These are phyloP conservation scores for Zizania latifolia DNA, from an alignment of 176 grass and related monocot genomes.

Conservation along the genomic window DNA sequence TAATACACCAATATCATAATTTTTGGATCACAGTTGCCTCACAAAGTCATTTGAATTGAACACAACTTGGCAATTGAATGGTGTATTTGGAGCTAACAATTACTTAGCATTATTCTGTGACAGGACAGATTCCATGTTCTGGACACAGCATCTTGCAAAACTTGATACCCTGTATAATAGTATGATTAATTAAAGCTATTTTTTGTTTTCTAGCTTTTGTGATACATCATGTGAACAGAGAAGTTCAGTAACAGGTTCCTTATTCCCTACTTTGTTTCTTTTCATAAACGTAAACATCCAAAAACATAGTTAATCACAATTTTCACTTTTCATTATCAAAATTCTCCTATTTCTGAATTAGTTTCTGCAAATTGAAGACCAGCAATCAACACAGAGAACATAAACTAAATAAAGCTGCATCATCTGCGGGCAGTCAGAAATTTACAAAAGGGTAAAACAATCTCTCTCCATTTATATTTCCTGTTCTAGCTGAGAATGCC, in stretches of 20 bases:
- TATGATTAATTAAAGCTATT: not conserved
- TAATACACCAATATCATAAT: not conserved
- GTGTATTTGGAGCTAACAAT: not conserved
- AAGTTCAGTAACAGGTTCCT: not conserved
- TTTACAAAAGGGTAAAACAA: not conserved
- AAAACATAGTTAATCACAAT: not conserved
- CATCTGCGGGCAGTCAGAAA: not conserved
- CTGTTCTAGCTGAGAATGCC: not conserved
- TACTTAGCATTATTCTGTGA: not conserved
- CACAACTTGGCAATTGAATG: not conserved
- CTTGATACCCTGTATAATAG: not conserved
- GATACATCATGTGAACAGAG: not conserved
- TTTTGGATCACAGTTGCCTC: not conserved
- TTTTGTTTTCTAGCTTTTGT: not conserved
- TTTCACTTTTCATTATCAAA: not conserved
- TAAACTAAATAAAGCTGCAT: not conserved
- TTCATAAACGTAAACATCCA: not conserved
- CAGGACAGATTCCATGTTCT: conserved; percentile 1
- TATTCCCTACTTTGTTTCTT: not conserved
- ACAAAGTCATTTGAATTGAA: not conserved
- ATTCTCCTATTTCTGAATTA: not conserved
- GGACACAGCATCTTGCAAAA: conserved; percentile 7
- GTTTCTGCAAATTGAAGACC: not conserved
- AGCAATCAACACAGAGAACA: not conserved
- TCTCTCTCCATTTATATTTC: not conserved